Percentiles rank a stretch among this genome's conserved stretches.
phyloP scores from a whole-genome alignment of 306 rosid species.

The Vigna nakashimae region DNA sequence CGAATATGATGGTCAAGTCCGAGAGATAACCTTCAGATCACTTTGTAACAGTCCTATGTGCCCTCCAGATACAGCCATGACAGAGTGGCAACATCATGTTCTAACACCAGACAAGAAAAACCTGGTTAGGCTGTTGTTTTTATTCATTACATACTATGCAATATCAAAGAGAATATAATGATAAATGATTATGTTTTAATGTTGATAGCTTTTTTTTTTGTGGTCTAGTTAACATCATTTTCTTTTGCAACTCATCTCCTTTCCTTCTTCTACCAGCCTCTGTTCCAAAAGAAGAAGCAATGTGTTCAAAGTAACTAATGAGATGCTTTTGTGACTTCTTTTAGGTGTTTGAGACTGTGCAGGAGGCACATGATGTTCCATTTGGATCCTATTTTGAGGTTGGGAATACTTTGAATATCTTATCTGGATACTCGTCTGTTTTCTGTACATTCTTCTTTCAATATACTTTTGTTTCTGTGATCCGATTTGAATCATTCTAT shows the following conservation, averaged over 20 bases:
- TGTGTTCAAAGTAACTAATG: slow-evolving; percentile 13
- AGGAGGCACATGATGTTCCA: slow-evolving; percentile 99
- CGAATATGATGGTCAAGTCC: slow-evolving; percentile 92
- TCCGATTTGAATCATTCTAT: slow-evolving; percentile 37
- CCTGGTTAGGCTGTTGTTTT: slow-evolving; percentile 63
- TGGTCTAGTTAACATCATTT: slow-evolving; percentile 24
- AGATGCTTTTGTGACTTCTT: slow-evolving; percentile 36
- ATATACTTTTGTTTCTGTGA: slow-evolving; percentile 18
- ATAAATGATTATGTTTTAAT: slow-evolving; percentile 11
- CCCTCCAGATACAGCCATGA: slow-evolving; percentile 98
- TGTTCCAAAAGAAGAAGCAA: background rate
- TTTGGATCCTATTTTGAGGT: slow-evolving; percentile 97
- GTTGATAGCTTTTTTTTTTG: background rate
- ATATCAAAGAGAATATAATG: slow-evolving; percentile 4
- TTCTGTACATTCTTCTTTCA: background rate
- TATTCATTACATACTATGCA: slow-evolving; percentile 13
- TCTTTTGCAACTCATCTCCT: slow-evolving; percentile 16
- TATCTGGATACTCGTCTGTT: background rate
- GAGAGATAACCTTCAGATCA: slow-evolving; percentile 88
- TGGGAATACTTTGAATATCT: slow-evolving; percentile 36
- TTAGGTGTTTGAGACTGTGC: slow-evolving; percentile 95
- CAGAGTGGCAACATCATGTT: slow-evolving; percentile 94
- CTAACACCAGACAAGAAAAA: slow-evolving; percentile 73
- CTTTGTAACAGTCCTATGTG: slow-evolving; percentile 98
- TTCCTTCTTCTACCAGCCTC: background rate